These are phyloP conservation scores for Sporothrix luriei DNA, from an alignment of 2,329 filamentous ascomycete genomes.

Conservation along the genomic window DNA sequence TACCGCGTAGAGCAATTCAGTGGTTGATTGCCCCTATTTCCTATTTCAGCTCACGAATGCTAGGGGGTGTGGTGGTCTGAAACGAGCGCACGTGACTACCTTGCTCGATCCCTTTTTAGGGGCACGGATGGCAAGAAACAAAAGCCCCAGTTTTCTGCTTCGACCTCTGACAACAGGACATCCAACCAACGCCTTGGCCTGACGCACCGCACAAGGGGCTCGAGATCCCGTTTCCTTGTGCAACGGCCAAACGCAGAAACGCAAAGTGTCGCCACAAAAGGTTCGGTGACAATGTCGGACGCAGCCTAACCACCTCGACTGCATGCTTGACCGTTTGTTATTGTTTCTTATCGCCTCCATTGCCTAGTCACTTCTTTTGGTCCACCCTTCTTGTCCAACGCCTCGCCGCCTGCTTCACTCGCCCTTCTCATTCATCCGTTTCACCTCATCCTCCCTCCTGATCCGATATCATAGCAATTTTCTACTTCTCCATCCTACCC, in stretches of 20 bases:
- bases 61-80: constrained; percentile 18
- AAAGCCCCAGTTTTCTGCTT: constrained; percentile 21
- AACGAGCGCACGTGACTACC: constrained; percentile 16
- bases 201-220: constrained; percentile 18
- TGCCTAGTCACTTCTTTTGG: background rate
- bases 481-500: background rate
- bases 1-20: no score
- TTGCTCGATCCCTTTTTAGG: constrained; percentile 16
- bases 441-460: constrained; percentile 3
- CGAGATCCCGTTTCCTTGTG: constrained; percentile 9
- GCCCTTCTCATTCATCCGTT: background rate
- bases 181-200: background rate
- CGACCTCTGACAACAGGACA: constrained; percentile 8
- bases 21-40: no score
- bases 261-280: constrained; percentile 9
- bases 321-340: background rate
- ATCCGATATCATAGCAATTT: background rate
- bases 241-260: background rate
- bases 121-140: background rate
- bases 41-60: no score
- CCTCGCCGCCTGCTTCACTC: background rate
- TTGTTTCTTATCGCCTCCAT: background rate
- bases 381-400: background rate
- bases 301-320: background rate
- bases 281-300: constrained; percentile 8